Base-by-base conservation (phyloP, 805 yeast genomes). In the Metschnikowia cubensis region DNA sequence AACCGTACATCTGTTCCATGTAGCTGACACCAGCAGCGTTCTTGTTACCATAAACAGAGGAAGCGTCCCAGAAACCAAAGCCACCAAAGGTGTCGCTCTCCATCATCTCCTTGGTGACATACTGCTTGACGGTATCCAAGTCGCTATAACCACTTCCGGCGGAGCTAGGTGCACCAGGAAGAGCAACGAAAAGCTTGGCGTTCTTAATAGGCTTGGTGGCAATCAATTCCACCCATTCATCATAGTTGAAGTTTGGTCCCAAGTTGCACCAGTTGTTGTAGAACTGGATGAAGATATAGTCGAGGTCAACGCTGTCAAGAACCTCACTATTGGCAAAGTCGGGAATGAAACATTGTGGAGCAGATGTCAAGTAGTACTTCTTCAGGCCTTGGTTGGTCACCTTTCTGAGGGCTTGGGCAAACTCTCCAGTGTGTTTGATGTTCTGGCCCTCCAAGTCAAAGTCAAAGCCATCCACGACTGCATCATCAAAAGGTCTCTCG, bases 341-440 rank as follows among this genome's bases (percentile, higher is more conserved):
- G 17, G 96, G 96, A 65, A 83, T 86, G 22, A 82, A 85, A 72
- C 97, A 91, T 71, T 89, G 96, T 18, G 97, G 97, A 54, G 97
- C 92, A 56, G 96, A 96, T 47, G 95, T 82, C 41, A 89, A 71
- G 65, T 84, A 87, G 71, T 83, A 87, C 29, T 68, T 59, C 67
- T 83, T 86, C 42, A 85, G 31, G 20, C 50, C 47, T 17, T 50
- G 22, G 10, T 15, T n/a, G 45, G 51, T 56, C 54, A 50, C 47
- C 11, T 45, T 47, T 0, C 64, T 79, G 25, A 43, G 39, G 8
- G 73, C 79, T 50, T 80, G 67, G 3, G 81, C 80, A 35, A 81
- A 79, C 61, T 84, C 86, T n/a, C 96, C 96, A 1, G 73, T 70
- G 45, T 77, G 74, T 50, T 79, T 66, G 47, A 73, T 74, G 45